phyloP scores from a whole-genome alignment of 2,329 filamentous ascomycete genomes.

The Sporothrix dimorphospora region DNA sequence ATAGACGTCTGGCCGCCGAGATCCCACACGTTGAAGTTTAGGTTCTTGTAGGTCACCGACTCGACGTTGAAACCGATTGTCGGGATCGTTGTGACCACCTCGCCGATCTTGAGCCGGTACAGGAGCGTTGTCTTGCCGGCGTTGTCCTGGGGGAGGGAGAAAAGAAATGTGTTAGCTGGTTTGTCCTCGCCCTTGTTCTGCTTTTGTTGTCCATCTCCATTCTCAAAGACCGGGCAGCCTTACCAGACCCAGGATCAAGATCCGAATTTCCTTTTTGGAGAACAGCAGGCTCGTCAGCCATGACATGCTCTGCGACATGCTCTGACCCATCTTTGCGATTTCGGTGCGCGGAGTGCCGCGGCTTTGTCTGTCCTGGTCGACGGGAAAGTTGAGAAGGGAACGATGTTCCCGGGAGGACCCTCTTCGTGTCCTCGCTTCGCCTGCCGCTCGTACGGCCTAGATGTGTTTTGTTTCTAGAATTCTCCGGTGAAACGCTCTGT shows the following conservation, averaged over 20 bases:
- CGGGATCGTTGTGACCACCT: conserved; percentile 98
- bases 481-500: background rate
- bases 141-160: conserved; percentile 72
- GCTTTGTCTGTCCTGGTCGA: background rate
- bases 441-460: conserved; percentile 10
- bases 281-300: conserved; percentile 76
- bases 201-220: background rate
- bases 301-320: conserved; percentile 66
- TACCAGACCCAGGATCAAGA: conserved; percentile 92
- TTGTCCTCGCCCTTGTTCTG: background rate
- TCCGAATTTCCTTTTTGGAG: conserved; percentile 97
- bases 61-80: conserved; percentile 99
- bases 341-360: conserved; percentile 4
- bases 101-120: conserved; percentile 97
- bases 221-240: background rate
- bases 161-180: background rate
- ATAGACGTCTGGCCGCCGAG: conserved; percentile 98
- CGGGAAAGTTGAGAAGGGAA: background rate
- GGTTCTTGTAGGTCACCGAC: conserved; percentile 95
- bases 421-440: background rate
- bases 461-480: conserved; percentile 4
- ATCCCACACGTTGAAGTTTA: conserved; percentile 99
- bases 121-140: conserved; percentile 96
- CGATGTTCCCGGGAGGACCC: background rate
- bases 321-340: conserved; percentile 60